These are phyloP conservation scores for Sarocladiaceae sp. DNA, from an alignment of 2,329 filamentous ascomycete species.

Conservation along the genomic window DNA sequence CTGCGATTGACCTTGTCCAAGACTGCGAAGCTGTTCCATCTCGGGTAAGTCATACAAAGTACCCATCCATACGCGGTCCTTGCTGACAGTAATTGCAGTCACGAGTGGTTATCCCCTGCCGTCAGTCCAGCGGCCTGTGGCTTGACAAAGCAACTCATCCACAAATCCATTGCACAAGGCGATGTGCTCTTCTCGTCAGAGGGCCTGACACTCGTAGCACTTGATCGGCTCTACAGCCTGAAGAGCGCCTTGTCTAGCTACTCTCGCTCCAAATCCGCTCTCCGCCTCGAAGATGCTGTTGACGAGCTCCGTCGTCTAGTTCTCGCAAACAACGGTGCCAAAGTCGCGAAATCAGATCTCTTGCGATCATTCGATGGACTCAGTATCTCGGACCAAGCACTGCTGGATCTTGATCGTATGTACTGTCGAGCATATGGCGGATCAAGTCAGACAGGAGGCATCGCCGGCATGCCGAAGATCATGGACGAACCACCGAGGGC, in stretches of 20 bases:
- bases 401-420: slow-evolving; percentile 51
- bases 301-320: slow-evolving; percentile 59
- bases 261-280: slow-evolving; percentile 37
- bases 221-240: slow-evolving; percentile 62
- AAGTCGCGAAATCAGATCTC: slow-evolving; percentile 47
- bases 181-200: slow-evolving; percentile 57
- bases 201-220: slow-evolving; percentile 53
- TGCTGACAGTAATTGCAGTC: slow-evolving; percentile 19
- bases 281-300: slow-evolving; percentile 55
- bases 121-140: slow-evolving; percentile 38
- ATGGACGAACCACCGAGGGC: background rate
- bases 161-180: slow-evolving; percentile 54
- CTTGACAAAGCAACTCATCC: slow-evolving; percentile 48
- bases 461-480: slow-evolving; percentile 31
- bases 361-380: slow-evolving; percentile 54
- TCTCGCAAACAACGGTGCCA: slow-evolving; percentile 45
- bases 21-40: slow-evolving; percentile 42
- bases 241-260: slow-evolving; percentile 57
- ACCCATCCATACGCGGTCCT: too few relatives aligned
- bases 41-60: slow-evolving; percentile 37
- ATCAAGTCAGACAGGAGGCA: slow-evolving; percentile 37
- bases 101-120: slow-evolving; percentile 39
- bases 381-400: slow-evolving; percentile 43
- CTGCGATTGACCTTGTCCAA: slow-evolving; percentile 46
- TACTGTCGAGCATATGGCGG: slow-evolving; percentile 55